A percentile compares a stretch with the other conserved stretches of the same genome.
Conservation (phyloP, 2,329 filamentous ascomycete species). For the Xenoacremonium recifei region DNA sequence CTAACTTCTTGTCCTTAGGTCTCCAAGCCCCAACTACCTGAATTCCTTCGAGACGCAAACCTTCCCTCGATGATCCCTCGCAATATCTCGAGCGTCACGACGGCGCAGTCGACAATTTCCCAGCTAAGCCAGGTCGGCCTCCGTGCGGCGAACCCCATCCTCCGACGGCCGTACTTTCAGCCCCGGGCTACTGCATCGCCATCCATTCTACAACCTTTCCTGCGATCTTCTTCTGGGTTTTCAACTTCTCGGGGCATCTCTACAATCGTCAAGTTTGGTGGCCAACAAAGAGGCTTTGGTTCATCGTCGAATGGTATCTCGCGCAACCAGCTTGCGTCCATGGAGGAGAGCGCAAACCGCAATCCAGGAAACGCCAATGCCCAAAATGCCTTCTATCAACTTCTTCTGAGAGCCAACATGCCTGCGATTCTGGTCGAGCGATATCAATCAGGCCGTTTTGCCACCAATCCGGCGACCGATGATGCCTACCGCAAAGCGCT, state of each 20-base stretch:
- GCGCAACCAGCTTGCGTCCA: slow-evolving; percentile 71
- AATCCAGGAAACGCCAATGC: slow-evolving; percentile 84
- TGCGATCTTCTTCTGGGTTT: slow-evolving; percentile 20
- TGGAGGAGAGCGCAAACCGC: slow-evolving; percentile 90
- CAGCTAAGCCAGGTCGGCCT: slow-evolving; percentile 28
- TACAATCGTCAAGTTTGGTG: slow-evolving; percentile 14
- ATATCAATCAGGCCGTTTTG: slow-evolving; percentile 83
- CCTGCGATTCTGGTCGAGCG: slow-evolving; percentile 88
- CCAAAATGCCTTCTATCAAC: slow-evolving; percentile 92
- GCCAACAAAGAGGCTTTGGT: slow-evolving; percentile 38
- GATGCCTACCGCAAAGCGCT: slow-evolving; percentile 77
- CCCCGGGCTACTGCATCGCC: slow-evolving; percentile 13
- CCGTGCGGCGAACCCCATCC: slow-evolving; percentile 26
- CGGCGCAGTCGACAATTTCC: slow-evolving; percentile 18
- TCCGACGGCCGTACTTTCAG: slow-evolving; percentile 26
- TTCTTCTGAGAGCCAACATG: slow-evolving; percentile 88
- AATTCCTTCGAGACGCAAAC: slow-evolving; percentile 25
- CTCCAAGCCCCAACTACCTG: slow-evolving; percentile 20
- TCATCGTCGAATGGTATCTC: slow-evolving; percentile 50
- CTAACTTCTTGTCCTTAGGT: slow-evolving; percentile 15
- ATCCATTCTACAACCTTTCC: slow-evolving; percentile 23
- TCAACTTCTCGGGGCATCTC: slow-evolving; percentile 18
- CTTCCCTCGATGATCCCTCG: slow-evolving; percentile 8
- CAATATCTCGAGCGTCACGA: slow-evolving; percentile 8
- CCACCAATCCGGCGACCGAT: slow-evolving; percentile 75